Base-by-base conservation (phyloP, 2,329 filamentous ascomycete species). In the Trichoderma citrinoviride region DNA sequence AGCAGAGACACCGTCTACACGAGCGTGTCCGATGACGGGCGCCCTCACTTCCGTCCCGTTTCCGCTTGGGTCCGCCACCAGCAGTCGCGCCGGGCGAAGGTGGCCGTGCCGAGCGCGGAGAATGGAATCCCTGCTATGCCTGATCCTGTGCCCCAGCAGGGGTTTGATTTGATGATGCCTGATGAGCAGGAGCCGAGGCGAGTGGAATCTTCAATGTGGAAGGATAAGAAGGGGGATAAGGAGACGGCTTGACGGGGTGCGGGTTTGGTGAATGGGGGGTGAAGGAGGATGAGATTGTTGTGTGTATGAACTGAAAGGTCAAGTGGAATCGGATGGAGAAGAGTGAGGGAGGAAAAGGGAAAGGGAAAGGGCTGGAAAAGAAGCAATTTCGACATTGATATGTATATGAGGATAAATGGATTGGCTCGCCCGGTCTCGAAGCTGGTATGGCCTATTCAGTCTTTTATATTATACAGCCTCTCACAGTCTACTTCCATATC, bases 1-100 rank as follows among this genome's bases (percentile, higher is more conserved):
- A 63, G 56, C 4, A 78, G 83, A 33, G 83, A 85, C 50, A 86
- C 83, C 0, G 74, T 83, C 2, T 85, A 82, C 69, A 86, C 84
- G 0, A 76, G 80, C 57, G 77, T 80, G 4, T 85, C 82, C 57
- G 81, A 86, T 40, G 85, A 87, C 66, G 73, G 76, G 50, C 81
- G 84, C 5, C 78, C 84, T 15, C 81, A 82, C 5, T 89, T 88
- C 73, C 81, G 85, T 41, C 82, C 79, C 7, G 79, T 90, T 64
- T 81, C 79, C 64, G 87, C 85, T 33, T 90, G 87, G 87, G 87
- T 90, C 2, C 82, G 82, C 68, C 86, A 90, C 68, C 86, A 90
- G 71, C 87, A 90, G 73, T 82, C 82, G 8, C 82, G 82, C 2
- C 80, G 85, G 3, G 73, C 86, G 33, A 81, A 80, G 70, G 78